Evolutionary conservation across 306 rosid genomes (phyloP).

Genomic region (Quercus dentata): DNA sequence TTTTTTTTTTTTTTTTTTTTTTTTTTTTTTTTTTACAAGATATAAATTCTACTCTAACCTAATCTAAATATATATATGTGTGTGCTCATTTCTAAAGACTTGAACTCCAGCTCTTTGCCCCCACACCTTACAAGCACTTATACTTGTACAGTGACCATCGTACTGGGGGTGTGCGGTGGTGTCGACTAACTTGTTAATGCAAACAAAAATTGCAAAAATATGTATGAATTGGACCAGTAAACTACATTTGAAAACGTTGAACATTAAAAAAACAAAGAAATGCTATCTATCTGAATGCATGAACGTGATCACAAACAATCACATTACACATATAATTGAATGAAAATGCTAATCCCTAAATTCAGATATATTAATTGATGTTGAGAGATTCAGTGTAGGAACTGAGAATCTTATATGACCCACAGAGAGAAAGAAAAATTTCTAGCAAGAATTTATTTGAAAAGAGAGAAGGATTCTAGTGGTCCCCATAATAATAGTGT

Average conservation of each 20-base stretch:
- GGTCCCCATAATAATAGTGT: too few species aligned
- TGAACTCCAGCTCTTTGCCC: rapidly evolving
- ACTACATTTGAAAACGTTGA: neutral
- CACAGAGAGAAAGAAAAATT: neutral
- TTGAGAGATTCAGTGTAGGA: neutral
- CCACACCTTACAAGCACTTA: too few species aligned
- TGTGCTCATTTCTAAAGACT: rapidly evolving
- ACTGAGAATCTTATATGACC: neutral
- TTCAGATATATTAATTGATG: neutral
- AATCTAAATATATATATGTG: too few species aligned
- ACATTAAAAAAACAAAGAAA: neutral
- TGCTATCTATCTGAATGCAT: too few species aligned
- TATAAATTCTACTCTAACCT: too few species aligned
- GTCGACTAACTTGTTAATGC: too few species aligned
- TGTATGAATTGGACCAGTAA: neutral
- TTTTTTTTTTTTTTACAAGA: too few species aligned
- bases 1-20: too few species aligned
- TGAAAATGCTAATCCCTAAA: neutral
- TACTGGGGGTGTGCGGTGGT: rapidly evolving
- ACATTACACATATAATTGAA: neutral
- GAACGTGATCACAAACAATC: too few species aligned
- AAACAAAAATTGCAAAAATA: neutral
- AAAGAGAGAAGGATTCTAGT: neutral
- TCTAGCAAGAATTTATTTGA: neutral
- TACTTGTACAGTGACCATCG: too few species aligned